Percentiles rank a stretch among this genome's conserved stretches.
Evolutionary conservation across 2,329 filamentous ascomycete genomes (phyloP).

Genomic region (Diplodia intermedia): DNA sequence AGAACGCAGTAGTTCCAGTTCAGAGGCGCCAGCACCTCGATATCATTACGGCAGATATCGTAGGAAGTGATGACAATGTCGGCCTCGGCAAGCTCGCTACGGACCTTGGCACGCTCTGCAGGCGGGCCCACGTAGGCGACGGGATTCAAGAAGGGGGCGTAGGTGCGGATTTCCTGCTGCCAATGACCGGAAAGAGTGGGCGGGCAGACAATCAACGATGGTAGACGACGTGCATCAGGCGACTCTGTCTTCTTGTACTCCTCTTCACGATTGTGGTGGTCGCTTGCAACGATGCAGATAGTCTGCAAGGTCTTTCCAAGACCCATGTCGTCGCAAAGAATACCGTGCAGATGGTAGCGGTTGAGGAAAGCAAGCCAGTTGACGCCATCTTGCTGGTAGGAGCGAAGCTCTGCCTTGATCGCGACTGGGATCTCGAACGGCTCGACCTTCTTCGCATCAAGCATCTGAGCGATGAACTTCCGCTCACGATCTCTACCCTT

Average conservation of each 20-base stretch:
- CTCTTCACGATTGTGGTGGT: conserved; percentile 91
- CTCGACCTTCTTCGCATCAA: conserved; percentile 97
- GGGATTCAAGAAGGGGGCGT: conserved; percentile 90
- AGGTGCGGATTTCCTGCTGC: conserved; percentile 96
- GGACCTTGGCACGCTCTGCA: conserved; percentile 75
- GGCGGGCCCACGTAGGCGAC: conserved; percentile 92
- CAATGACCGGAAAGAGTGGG: conserved; percentile 96
- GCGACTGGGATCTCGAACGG: conserved; percentile 91
- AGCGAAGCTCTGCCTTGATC: conserved; percentile 95
- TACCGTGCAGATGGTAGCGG: conserved; percentile 95
- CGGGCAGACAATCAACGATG: conserved; percentile 93
- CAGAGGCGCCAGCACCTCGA: conserved; percentile 80
- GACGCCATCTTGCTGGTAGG: conserved; percentile 97
- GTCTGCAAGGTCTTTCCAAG: conserved; percentile 97
- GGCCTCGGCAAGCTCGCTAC: conserved; percentile 72
- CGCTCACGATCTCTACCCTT: conserved; percentile 91
- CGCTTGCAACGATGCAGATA: conserved; percentile 95
- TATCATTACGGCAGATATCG: conserved; percentile 95
- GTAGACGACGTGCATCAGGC: conserved; percentile 77
- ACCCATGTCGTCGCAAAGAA: conserved; percentile 99
- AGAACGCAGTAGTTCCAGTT: conserved; percentile 98
- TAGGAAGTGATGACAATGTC: conserved; percentile 98
- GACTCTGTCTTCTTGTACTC: conserved; percentile 85
- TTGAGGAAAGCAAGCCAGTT: conserved; percentile 99
- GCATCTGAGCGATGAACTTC: conserved; percentile 94